phyloP scores from a whole-genome alignment of 345 rosid genomes.

The Citrus reticulata region DNA sequence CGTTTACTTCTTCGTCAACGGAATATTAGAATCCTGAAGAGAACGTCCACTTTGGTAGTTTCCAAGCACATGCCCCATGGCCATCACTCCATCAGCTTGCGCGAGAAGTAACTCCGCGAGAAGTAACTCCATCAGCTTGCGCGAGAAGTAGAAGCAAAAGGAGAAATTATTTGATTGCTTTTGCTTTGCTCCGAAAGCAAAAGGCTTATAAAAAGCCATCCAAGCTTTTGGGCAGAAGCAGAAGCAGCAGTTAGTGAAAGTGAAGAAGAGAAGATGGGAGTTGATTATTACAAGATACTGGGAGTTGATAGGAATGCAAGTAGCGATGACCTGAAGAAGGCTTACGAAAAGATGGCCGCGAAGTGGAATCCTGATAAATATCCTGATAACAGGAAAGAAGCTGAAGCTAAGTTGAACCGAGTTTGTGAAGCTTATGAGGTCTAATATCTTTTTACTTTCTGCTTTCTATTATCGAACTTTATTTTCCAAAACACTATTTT shows the following conservation, averaged over 20 bases:
- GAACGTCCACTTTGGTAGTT: too few relatives aligned
- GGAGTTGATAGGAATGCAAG: constrained; percentile 47
- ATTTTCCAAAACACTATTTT: background rate
- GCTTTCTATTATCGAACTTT: background rate
- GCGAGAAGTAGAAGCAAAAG: too few relatives aligned
- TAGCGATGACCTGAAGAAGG: constrained; percentile 60
- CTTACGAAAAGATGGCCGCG: constrained; percentile 49
- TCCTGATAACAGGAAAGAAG: constrained; percentile 51
- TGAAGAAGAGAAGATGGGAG: constrained; percentile 45
- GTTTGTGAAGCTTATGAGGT: constrained; percentile 75
- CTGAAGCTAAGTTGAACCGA: constrained; percentile 66
- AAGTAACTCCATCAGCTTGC: too few relatives aligned
- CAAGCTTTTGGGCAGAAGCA: background rate
- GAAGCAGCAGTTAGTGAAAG: background rate
- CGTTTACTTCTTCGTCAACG: too few relatives aligned
- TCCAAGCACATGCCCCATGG: too few relatives aligned
- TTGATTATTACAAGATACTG: constrained; percentile 55
- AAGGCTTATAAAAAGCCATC: too few relatives aligned
- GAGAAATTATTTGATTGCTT: too few relatives aligned
- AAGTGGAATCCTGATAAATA: constrained; percentile 51
- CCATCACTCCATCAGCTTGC: too few relatives aligned
- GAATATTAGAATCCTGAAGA: too few relatives aligned
- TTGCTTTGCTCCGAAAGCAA: background rate
- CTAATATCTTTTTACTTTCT: background rate
- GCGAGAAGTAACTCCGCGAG: too few relatives aligned